Percentiles rank a stretch among this genome's conserved stretches.
phyloP scores from a whole-genome alignment of 1,139 yeast genomes.

The Petasospora rhodanensis region DNA sequence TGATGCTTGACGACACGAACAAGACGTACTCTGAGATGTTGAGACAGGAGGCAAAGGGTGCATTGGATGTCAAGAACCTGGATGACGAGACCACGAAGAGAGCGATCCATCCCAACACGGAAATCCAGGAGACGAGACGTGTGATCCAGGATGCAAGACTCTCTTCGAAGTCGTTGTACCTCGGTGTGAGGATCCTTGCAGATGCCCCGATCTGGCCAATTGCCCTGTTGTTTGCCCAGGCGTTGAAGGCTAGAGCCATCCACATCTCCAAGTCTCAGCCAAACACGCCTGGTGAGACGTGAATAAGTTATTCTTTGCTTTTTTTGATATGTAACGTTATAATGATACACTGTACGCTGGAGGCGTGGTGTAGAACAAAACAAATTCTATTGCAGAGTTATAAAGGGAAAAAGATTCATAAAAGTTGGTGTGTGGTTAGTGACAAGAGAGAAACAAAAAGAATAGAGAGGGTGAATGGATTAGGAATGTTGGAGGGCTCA shows the following conservation, averaged over 20 bases:
- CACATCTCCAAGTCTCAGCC: slow-evolving; percentile 26
- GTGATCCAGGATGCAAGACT: slow-evolving; percentile 45
- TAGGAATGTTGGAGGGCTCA: too few relatives aligned
- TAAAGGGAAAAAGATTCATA: too few relatives aligned
- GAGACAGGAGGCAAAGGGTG: slow-evolving; percentile 51
- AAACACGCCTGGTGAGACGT: slow-evolving; percentile 5
- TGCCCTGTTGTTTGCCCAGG: slow-evolving; percentile 71
- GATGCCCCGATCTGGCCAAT: slow-evolving; percentile 86
- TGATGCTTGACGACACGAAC: slow-evolving; percentile 41
- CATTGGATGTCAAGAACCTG: slow-evolving; percentile 44
- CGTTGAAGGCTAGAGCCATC: slow-evolving; percentile 62
- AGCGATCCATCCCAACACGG: slow-evolving; percentile 39
- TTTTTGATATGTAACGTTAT: too few relatives aligned
- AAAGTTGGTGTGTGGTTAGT: too few relatives aligned
- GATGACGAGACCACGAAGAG: slow-evolving; percentile 40
- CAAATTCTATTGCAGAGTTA: too few relatives aligned
- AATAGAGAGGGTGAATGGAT: too few relatives aligned
- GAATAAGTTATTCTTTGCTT: too few relatives aligned
- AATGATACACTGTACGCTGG: too few relatives aligned
- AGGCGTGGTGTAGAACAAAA: too few relatives aligned
- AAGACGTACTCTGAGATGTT: slow-evolving; percentile 53
- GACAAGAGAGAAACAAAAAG: too few relatives aligned
- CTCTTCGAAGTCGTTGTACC: slow-evolving; percentile 51
- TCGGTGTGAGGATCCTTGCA: slow-evolving; percentile 69
- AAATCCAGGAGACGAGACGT: slow-evolving; percentile 36